A percentile compares a stretch with the other conserved stretches of the same genome.
Evolutionary conservation across 2,329 filamentous ascomycete species (phyloP).

Genomic region (Cercospora citrullina): DNA sequence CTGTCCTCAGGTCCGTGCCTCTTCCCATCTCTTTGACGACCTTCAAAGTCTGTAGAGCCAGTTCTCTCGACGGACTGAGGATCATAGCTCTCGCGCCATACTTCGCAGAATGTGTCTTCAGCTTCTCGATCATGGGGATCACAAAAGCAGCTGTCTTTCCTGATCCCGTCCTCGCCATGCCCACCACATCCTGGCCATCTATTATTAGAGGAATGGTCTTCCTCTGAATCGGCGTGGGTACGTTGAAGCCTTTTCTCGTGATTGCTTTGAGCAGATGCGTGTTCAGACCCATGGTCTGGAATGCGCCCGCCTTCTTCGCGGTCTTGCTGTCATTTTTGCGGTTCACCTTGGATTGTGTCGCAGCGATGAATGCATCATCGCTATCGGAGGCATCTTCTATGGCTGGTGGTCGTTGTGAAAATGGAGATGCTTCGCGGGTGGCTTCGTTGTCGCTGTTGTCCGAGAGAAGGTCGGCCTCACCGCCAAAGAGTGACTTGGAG

Average conservation of each 20-base stretch:
- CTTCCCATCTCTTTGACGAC: slow-evolving; percentile 92
- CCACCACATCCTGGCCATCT: slow-evolving; percentile 91
- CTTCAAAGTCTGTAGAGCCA: slow-evolving; percentile 92
- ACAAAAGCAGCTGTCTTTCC: slow-evolving; percentile 98
- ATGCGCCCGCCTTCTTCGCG: slow-evolving; percentile 93
- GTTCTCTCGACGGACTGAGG: slow-evolving; percentile 86
- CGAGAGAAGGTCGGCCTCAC: slow-evolving; percentile 43
- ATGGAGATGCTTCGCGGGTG: neutral
- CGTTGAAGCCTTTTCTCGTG: slow-evolving; percentile 87
- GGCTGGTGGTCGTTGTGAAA: slow-evolving; percentile 12
- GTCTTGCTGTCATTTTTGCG: slow-evolving; percentile 79
- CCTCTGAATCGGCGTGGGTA: slow-evolving; percentile 95
- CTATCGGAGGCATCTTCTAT: slow-evolving; percentile 48
- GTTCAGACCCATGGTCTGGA: slow-evolving; percentile 91
- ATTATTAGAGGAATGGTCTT: slow-evolving; percentile 93
- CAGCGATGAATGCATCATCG: slow-evolving; percentile 86
- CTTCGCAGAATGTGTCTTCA: slow-evolving; percentile 82
- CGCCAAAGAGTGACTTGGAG: slow-evolving; percentile 62
- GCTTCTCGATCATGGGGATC: slow-evolving; percentile 93
- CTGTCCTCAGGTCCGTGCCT: slow-evolving; percentile 87
- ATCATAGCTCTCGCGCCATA: slow-evolving; percentile 86
- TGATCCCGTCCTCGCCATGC: slow-evolving; percentile 97
- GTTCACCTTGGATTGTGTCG: slow-evolving; percentile 82
- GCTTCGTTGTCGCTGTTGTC: slow-evolving; percentile 10
- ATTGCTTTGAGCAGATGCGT: slow-evolving; percentile 85